Base-by-base conservation (phyloP, 129 eudicot genomes). In the Tagetes erecta region DNA sequence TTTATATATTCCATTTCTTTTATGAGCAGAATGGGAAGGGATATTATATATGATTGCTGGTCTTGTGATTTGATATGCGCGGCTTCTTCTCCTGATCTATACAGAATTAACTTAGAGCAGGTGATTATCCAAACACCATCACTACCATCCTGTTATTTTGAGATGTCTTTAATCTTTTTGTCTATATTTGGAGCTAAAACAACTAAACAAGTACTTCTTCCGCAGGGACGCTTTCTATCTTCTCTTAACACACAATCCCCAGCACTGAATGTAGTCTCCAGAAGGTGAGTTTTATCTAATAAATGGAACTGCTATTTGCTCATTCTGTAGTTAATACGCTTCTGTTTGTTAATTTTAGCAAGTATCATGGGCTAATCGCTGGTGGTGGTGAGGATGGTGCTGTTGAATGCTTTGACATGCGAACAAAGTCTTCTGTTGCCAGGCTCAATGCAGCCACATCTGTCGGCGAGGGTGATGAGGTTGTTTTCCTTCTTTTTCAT, bases 331-430 rank as follows among this genome's bases (percentile, higher is more conserved):
- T 75, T 71, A 56, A 40, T 64, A 42, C 8, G 36, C 30, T 12
- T 72, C 73, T 7, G 9, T 38, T 60, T 67, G 35, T 35, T 60
- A 70, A 53, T 65, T 75, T 74, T 82, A 94, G 98, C 83, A 85
- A 88, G 76, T 84, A 86, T 82, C 98, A 94, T 74, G 97, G 98
- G 51, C 83, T 94, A 82, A 84, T 94, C 78, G 98, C 98, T 86
- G 80, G 87, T 86, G 98, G 98, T 60, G 98, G 98, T 71, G 97
- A 94, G 45, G 98, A 94, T 84, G 98, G 98, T 58, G 91, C 88
- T 68, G 88, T 94, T 0, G 98, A 94, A 88, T 94, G 98, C 86
- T 94, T 94, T 88, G 98, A 94, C 80, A 88, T 85, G 93, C 76
- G 98, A 79, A 72, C 77, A 8, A 94, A 78, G 76, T 86, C 91